These are phyloP conservation scores for Cyclotella baltica DNA, from an alignment of 108 stramenopile genomes.

Conservation along the genomic window DNA sequence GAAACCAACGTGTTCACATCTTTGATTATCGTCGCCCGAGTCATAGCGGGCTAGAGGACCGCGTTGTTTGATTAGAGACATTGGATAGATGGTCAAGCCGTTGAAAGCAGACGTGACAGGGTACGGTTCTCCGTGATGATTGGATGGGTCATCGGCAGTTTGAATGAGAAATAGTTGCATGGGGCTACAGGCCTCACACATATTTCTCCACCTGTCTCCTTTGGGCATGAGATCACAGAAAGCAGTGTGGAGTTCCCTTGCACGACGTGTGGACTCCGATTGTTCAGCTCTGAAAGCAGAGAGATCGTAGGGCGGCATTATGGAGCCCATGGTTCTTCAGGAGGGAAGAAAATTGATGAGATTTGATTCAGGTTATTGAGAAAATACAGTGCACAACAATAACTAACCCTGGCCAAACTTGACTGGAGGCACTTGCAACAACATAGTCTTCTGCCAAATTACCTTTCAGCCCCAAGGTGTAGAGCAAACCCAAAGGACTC, in stretches of 20 bases:
- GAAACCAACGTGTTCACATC: slow-evolving; percentile 67
- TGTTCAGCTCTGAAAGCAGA: slow-evolving; percentile 57
- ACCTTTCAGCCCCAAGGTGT: slow-evolving; percentile 52
- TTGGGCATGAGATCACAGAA: slow-evolving; percentile 60
- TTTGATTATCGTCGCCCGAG: slow-evolving; percentile 57
- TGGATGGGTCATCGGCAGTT: slow-evolving; percentile 33
- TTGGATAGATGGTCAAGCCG: slow-evolving; percentile 57
- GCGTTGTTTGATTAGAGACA: slow-evolving; percentile 37
- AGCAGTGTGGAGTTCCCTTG: slow-evolving; percentile 44
- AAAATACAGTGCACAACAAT: background rate
- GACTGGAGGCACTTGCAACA: slow-evolving; percentile 46
- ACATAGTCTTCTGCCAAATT: slow-evolving; percentile 40
- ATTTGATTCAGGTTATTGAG: background rate
- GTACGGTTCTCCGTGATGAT: slow-evolving; percentile 34
- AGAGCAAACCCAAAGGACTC: slow-evolving; percentile 53
- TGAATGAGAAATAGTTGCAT: slow-evolving; percentile 61
- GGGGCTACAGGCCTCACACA: slow-evolving; percentile 61
- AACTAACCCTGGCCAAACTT: slow-evolving; percentile 51
- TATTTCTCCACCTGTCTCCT: slow-evolving; percentile 63
- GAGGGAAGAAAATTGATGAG: background rate
- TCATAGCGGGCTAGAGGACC: slow-evolving; percentile 49
- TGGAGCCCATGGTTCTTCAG: slow-evolving; percentile 48
- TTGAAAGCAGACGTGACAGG: slow-evolving; percentile 56
- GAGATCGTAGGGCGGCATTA: slow-evolving; percentile 62
- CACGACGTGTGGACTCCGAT: slow-evolving; percentile 30